These are phyloP conservation scores for Tuber melanosporum DNA, from an alignment of 495 filamentous ascomycete genomes.

Conservation along the genomic window DNA sequence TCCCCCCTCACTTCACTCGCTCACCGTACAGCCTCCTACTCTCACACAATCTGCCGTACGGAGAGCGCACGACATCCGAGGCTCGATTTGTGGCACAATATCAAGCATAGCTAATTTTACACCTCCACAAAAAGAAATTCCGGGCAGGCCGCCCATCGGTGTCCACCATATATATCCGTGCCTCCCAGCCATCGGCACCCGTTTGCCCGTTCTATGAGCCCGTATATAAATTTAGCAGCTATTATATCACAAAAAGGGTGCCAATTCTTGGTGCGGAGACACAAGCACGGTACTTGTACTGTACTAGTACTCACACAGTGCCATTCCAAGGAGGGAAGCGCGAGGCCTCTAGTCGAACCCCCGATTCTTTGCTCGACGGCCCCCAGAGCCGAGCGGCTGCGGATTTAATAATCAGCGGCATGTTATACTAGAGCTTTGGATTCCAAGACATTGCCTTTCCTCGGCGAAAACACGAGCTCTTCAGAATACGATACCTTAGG, in stretches of 20 bases:
- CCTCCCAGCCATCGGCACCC: neutral
- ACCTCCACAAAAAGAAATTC: neutral
- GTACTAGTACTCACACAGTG: too few relatives aligned
- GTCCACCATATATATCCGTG: neutral
- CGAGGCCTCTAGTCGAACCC: neutral
- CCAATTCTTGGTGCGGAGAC: neutral
- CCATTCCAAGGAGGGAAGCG: neutral
- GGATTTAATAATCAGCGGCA: neutral
- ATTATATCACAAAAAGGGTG: neutral
- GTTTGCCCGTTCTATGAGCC: neutral
- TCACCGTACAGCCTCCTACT: neutral
- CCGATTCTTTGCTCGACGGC: neutral
- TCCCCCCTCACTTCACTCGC: neutral
- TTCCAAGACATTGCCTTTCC: neutral
- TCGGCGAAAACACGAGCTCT: neutral
- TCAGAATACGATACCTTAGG: neutral
- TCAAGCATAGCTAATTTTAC: neutral
- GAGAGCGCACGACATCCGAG: neutral
- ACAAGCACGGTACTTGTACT: too few relatives aligned
- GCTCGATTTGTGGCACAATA: neutral
- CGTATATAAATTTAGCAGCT: neutral
- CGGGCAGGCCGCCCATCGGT: neutral
- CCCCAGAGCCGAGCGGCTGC: neutral
- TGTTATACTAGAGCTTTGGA: neutral
- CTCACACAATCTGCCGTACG: neutral